Percentiles rank a stretch among this genome's conserved stretches.
These are phyloP conservation scores for Ogataea ramenticola DNA, from an alignment of 805 yeast species.

Conservation along the genomic window DNA sequence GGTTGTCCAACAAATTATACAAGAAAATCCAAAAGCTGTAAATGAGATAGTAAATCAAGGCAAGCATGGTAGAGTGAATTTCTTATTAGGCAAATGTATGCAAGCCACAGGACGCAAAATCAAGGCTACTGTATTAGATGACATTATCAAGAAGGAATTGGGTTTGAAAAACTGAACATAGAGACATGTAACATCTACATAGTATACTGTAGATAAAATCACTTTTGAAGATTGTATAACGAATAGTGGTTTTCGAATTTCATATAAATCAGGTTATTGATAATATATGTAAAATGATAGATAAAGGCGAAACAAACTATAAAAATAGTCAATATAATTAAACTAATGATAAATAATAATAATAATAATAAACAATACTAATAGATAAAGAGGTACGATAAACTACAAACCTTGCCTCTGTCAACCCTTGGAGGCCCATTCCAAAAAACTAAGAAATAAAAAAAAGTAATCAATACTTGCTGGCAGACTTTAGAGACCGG, in stretches of 20 bases:
- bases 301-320: neutral
- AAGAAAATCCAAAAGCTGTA: constrained; percentile 46
- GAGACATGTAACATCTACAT: no score
- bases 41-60: constrained; percentile 50
- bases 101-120: constrained; percentile 62
- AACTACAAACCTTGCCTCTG: no score
- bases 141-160: constrained; percentile 14
- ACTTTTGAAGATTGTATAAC: no score
- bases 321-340: constrained; percentile 1
- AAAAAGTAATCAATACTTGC: no score
- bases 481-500: neutral
- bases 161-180: neutral
- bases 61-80: constrained; percentile 59
- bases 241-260: no score
- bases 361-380: neutral
- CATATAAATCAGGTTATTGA: no score
- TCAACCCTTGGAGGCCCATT: neutral
- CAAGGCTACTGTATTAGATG: constrained; percentile 19
- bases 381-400: no score
- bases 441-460: neutral
- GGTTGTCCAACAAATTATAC: constrained; percentile 29
- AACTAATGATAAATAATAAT: neutral
- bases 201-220: neutral
- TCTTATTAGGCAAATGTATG: constrained; percentile 81
- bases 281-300: no score